Percentiles rank a stretch among this genome's conserved stretches.
phyloP scores from a whole-genome alignment of 164 flowering plant species.

The Amborella trichopoda region DNA sequence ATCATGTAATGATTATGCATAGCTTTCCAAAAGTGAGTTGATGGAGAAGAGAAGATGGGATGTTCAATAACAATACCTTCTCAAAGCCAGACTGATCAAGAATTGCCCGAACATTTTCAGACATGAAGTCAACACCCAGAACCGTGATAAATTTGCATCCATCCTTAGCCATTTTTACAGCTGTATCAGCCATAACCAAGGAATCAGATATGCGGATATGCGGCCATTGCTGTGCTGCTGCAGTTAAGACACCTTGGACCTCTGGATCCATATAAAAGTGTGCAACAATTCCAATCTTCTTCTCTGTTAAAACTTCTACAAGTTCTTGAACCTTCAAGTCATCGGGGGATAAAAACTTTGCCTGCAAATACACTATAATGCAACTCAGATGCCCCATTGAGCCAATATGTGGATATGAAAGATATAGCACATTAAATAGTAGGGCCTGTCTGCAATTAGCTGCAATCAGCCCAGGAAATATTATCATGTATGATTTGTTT shows the following conservation, averaged over 20 bases:
- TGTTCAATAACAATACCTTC: constrained; percentile 31
- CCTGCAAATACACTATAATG: constrained; percentile 49
- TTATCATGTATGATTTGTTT: too few relatives aligned
- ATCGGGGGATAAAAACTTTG: constrained; percentile 69
- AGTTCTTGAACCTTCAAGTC: constrained; percentile 69
- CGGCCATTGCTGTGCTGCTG: constrained; percentile 91
- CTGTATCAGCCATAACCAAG: constrained; percentile 91
- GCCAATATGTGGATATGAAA: too few relatives aligned
- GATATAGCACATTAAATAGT: too few relatives aligned
- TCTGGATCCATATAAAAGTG: constrained; percentile 99
- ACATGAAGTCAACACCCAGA: constrained; percentile 96
- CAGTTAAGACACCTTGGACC: constrained; percentile 92
- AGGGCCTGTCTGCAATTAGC: too few relatives aligned
- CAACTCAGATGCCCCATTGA: constrained; percentile 15
- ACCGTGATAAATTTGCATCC: constrained; percentile 81
- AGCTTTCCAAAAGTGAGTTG: constrained; percentile 6
- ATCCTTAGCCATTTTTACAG: constrained; percentile 87
- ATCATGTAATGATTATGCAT: too few relatives aligned
- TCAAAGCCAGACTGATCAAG: constrained; percentile 91
- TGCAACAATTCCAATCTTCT: constrained; percentile 87
- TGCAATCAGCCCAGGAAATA: too few relatives aligned
- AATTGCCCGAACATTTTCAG: constrained; percentile 98
- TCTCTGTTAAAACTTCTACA: constrained; percentile 64
- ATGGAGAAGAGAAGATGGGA: not conserved
- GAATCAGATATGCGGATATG: constrained; percentile 92